These are phyloP conservation scores for Telopea speciosissima DNA, from an alignment of 177 flowering plant species.

Conservation along the genomic window DNA sequence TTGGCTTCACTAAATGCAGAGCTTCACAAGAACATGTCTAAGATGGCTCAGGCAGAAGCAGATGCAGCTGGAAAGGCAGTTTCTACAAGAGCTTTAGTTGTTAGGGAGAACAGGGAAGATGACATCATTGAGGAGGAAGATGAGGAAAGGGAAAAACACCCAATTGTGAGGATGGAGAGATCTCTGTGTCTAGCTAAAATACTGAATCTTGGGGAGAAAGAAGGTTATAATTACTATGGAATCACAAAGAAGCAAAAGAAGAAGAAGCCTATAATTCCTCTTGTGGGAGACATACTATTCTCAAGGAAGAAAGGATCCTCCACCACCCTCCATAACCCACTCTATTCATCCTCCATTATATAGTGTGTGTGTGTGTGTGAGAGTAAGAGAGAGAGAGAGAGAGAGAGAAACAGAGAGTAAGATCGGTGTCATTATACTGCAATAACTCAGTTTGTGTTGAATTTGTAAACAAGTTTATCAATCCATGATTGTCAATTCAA, in stretches of 20 bases:
- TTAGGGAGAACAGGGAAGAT: background rate
- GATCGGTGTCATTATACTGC: background rate
- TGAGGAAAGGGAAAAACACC: background rate
- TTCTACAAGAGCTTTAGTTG: background rate
- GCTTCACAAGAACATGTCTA: slow-evolving; percentile 78
- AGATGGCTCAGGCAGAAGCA: slow-evolving; percentile 58
- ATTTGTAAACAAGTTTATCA: background rate
- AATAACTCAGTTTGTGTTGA: background rate
- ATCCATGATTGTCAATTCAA: background rate
- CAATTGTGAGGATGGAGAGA: slow-evolving; percentile 5
- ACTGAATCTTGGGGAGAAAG: slow-evolving; percentile 25
- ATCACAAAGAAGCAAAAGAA: slow-evolving; percentile 19
- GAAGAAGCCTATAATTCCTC: slow-evolving; percentile 80
- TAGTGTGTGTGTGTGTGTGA: too few relatives aligned
- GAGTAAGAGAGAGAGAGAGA: background rate
- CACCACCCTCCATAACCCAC: slow-evolving; percentile 22
- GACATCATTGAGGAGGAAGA: slow-evolving; percentile 1
- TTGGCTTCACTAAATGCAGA: slow-evolving; percentile 70
- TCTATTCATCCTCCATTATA: slow-evolving; percentile 20
- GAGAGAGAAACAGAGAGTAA: too few relatives aligned
- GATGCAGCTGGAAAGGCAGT: slow-evolving; percentile 26
- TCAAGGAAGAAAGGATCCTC: slow-evolving; percentile 42
- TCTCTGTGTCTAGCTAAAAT: slow-evolving; percentile 40
- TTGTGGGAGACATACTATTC: slow-evolving; percentile 46
- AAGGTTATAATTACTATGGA: slow-evolving; percentile 18